Evolutionary conservation across 2,329 filamentous ascomycete species (phyloP).

Genomic region (Cladophialophora yegresii): DNA sequence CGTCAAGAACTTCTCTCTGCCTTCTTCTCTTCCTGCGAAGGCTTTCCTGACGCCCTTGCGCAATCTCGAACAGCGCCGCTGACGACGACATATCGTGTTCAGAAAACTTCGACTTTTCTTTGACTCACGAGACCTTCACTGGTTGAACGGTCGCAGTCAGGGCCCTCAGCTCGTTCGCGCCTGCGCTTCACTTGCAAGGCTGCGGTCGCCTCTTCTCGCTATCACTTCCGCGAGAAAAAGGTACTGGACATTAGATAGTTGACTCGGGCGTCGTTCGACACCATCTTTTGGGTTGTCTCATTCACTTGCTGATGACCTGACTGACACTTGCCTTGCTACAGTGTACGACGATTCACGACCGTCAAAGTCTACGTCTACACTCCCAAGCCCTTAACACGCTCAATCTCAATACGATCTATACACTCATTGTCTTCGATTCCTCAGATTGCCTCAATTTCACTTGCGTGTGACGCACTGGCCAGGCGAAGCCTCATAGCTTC

Average conservation of each 20-base stretch:
- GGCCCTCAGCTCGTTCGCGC: conserved; percentile 38
- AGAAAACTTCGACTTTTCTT: conserved; percentile 38
- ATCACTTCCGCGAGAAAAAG: conserved; percentile 24
- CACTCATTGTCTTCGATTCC: background rate
- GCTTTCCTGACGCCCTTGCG: conserved; percentile 6
- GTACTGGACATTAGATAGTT: conserved; percentile 29
- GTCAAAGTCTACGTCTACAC: conserved; percentile 31
- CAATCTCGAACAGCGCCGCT: conserved; percentile 38
- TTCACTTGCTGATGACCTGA: conserved; percentile 37
- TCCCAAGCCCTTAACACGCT: conserved; percentile 19
- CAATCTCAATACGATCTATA: conserved; percentile 15
- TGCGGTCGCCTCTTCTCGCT: conserved; percentile 28
- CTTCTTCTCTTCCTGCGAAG: background rate
- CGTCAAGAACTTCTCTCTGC: conserved; percentile 25
- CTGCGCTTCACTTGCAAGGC: conserved; percentile 27
- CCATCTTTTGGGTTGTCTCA: conserved; percentile 36
- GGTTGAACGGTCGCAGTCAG: conserved; percentile 48
- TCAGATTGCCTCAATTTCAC: conserved; percentile 2
- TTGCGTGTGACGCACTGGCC: conserved; percentile 5
- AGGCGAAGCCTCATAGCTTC: conserved; percentile 16
- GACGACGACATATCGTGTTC: conserved; percentile 45
- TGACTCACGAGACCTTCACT: conserved; percentile 62
- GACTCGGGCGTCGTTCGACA: conserved; percentile 16
- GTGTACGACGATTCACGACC: conserved; percentile 33
- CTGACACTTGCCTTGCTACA: conserved; percentile 30